Percentiles rank a stretch among this genome's conserved stretches.
These are phyloP conservation scores for Sanghuangporus weigelae DNA, from an alignment of 1,284 basidiomycete species.

Conservation along the genomic window DNA sequence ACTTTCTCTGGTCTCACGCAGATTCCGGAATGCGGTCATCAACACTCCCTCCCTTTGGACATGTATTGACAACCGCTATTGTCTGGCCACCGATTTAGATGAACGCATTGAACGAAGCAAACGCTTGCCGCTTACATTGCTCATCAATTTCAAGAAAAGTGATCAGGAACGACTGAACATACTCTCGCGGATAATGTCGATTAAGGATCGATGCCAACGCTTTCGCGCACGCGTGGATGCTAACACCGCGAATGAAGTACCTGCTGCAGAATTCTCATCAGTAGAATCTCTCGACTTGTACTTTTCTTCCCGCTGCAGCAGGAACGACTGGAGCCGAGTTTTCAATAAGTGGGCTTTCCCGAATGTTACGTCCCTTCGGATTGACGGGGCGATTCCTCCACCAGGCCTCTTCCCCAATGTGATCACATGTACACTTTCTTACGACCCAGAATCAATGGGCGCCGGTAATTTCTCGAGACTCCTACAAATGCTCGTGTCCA, in stretches of 20 bases:
- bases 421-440: background rate
- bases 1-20: background rate
- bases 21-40: background rate
- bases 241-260: background rate
- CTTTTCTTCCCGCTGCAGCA: background rate
- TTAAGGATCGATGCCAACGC: background rate
- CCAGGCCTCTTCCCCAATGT: background rate
- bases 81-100: background rate
- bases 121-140: background rate
- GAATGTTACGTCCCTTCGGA: background rate
- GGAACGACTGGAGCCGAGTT: background rate
- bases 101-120: background rate
- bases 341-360: background rate
- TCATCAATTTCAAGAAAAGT: background rate
- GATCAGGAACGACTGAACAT: background rate
- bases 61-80: background rate
- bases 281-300: background rate
- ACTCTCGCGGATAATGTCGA: background rate
- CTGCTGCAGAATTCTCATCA: too few relatives aligned
- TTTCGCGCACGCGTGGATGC: background rate
- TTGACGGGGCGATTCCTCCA: background rate
- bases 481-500: too few relatives aligned
- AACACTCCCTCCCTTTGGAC: background rate
- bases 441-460: background rate
- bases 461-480: background rate